Percentiles rank a stretch among this genome's conserved stretches.
Conservation (phyloP, 2,329 filamentous ascomycete genomes). For the Huntiella decipiens region DNA sequence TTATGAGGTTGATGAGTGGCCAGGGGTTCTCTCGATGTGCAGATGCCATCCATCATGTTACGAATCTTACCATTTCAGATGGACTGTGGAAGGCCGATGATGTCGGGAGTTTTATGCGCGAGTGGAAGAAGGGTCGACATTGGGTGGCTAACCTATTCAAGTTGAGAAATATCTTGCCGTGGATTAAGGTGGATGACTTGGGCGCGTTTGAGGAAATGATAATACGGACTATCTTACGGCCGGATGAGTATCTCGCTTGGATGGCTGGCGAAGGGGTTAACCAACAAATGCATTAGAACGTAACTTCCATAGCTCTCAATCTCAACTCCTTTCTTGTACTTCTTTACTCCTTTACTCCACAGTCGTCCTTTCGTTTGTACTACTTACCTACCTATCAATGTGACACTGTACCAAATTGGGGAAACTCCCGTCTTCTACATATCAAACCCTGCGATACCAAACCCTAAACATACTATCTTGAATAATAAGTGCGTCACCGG, state of each 20-base stretch:
- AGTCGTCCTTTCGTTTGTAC: too few relatives aligned
- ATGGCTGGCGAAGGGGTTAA: not conserved
- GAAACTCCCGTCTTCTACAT: too few relatives aligned
- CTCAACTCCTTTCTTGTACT: too few relatives aligned
- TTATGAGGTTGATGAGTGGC: conserved; percentile 20
- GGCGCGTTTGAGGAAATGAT: conserved; percentile 8
- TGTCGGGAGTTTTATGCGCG: conserved; percentile 19
- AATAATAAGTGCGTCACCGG: too few relatives aligned
- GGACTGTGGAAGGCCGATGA: conserved; percentile 21
- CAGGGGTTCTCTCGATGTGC: conserved; percentile 14
- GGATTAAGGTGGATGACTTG: not conserved
- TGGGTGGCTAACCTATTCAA: conserved; percentile 4
- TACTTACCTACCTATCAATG: too few relatives aligned
- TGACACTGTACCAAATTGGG: too few relatives aligned
- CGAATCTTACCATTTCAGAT: conserved; percentile 21
- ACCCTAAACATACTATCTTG: too few relatives aligned
- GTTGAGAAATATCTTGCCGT: not conserved
- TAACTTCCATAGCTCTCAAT: too few relatives aligned
- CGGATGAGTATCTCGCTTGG: conserved; percentile 6
- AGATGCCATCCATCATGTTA: conserved; percentile 18
- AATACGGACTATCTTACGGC: conserved; percentile 1
- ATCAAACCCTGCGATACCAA: too few relatives aligned
- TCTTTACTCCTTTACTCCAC: too few relatives aligned
- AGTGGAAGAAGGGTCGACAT: conserved; percentile 5
- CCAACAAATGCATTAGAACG: too few relatives aligned